A percentile compares a stretch with the other conserved stretches of the same genome.
Conservation (phyloP, 2,329 filamentous ascomycete genomes). For the Aspergillus aculeatus region DNA sequence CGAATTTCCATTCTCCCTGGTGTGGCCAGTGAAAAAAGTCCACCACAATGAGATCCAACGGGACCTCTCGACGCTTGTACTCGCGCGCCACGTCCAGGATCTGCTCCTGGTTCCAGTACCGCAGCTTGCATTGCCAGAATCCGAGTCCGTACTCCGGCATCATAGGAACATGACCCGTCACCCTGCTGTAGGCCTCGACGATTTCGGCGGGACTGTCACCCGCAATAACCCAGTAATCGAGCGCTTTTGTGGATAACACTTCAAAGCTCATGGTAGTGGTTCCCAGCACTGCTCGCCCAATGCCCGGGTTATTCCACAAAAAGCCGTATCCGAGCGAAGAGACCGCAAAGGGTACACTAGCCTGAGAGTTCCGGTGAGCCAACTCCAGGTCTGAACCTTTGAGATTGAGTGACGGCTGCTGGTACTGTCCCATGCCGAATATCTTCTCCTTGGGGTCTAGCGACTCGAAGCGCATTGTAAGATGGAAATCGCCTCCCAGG, state of each 20-base stretch:
- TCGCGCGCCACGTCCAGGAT: constrained; percentile 60
- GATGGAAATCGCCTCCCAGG: constrained; percentile 55
- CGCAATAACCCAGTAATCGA: constrained; percentile 66
- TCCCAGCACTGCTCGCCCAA: constrained; percentile 61
- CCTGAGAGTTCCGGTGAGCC: constrained; percentile 66
- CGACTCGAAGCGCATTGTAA: constrained; percentile 61
- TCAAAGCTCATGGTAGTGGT: constrained; percentile 63
- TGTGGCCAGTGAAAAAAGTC: constrained; percentile 68
- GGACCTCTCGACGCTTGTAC: constrained; percentile 55
- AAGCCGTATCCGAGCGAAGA: constrained; percentile 62
- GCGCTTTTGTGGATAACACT: constrained; percentile 54
- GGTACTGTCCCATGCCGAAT: constrained; percentile 70
- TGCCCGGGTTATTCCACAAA: constrained; percentile 65
- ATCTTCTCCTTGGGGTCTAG: constrained; percentile 57
- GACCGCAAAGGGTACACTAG: constrained; percentile 62
- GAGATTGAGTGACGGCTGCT: constrained; percentile 62
- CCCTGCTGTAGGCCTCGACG: constrained; percentile 55
- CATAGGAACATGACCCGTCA: constrained; percentile 61
- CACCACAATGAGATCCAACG: constrained; percentile 64
- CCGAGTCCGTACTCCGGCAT: constrained; percentile 69
- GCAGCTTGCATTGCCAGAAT: constrained; percentile 68
- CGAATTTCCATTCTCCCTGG: constrained; percentile 69
- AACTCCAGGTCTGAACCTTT: constrained; percentile 64
- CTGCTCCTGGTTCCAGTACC: constrained; percentile 66
- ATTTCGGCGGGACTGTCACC: constrained; percentile 58